Base-by-base conservation (phyloP, 2,329 filamentous ascomycete genomes). In the Pestalotiopsis sp. region DNA sequence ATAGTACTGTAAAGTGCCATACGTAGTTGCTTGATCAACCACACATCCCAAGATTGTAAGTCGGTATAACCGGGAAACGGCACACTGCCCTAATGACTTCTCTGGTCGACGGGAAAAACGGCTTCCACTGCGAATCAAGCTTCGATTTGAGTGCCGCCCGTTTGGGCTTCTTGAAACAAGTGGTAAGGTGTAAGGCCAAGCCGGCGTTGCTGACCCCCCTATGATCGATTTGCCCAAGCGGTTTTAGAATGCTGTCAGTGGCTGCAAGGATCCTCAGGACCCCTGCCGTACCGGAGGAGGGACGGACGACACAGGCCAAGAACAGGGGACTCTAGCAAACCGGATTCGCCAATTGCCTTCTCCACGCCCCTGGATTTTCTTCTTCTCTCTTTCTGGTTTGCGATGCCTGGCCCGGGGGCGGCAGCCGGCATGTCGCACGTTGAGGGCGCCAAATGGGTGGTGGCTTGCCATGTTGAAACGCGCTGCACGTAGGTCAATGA, bases 181-280 rank as follows among this genome's bases (percentile, higher is more conserved):
- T n/a, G 44, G 40, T 59, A 20, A 30, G n/a, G 22, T 17, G 40
- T 59, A 20, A 30, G n/a, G 22, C 40, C 26, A 65, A 65, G n/a
- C n/a, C 13, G 48, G 17, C 24, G 40, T 11, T 17, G 17, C 14
- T 14, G 11, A 10, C 11, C 26, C 56, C 56, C 22, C 22, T 22
- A 58, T 14, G 56, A 58, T 26, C 20, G 56, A 52, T 52, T 52
- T 52, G n/a, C 63, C 26, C 56, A 17, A 57, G 63, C 48, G 44
- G 63, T 65, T 65, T 65, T 57, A 57, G 35, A 39, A 65, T 58
- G 63, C 63, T 65, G 63, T 65, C 44, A 65, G 44, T 56, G 40
- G 63, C 44, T 38, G 13, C 63, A 55, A 17, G 40, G 26, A 38
- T 10, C 63, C 40, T n/a, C 20, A 13, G 17, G 22, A 55, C 38